Conservation (phyloP, 305 asterid species). For the Fraxinus sp. region DNA sequence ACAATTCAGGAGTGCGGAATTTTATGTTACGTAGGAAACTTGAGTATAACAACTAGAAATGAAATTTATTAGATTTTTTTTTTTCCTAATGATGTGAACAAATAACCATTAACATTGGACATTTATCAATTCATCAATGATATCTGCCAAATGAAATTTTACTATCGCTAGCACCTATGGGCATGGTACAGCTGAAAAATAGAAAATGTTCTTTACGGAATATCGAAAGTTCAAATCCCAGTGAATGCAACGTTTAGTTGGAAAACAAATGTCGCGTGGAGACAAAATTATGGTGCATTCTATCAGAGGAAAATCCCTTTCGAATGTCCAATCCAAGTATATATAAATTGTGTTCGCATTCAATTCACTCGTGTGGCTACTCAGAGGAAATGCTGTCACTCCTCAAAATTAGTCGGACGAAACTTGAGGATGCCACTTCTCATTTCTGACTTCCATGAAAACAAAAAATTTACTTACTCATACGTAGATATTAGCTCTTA, state of each 20-base stretch:
- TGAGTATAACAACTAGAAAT: neutral
- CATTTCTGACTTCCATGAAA: too few species aligned
- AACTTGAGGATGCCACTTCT: too few species aligned
- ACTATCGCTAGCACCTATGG: neutral
- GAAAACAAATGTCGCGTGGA: neutral
- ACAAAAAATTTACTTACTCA: too few species aligned
- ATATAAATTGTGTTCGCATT: too few species aligned
- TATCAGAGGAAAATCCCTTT: neutral
- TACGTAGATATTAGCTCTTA: too few species aligned
- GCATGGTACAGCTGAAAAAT: neutral
- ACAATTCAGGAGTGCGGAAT: neutral
- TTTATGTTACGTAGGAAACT: too few species aligned
- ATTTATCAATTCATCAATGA: too few species aligned
- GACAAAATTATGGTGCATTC: neutral
- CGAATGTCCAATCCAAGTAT: neutral
- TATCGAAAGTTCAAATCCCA: neutral
- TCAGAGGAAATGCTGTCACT: too few species aligned
- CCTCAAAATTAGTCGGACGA: too few species aligned
- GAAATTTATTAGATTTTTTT: too few species aligned
- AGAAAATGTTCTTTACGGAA: neutral
- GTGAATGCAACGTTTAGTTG: neutral
- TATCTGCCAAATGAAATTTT: neutral
- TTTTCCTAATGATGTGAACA: neutral
- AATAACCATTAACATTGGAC: too few species aligned
- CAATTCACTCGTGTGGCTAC: too few species aligned